Conservation (phyloP, 495 filamentous ascomycete species). For the Daldinia childiae region DNA sequence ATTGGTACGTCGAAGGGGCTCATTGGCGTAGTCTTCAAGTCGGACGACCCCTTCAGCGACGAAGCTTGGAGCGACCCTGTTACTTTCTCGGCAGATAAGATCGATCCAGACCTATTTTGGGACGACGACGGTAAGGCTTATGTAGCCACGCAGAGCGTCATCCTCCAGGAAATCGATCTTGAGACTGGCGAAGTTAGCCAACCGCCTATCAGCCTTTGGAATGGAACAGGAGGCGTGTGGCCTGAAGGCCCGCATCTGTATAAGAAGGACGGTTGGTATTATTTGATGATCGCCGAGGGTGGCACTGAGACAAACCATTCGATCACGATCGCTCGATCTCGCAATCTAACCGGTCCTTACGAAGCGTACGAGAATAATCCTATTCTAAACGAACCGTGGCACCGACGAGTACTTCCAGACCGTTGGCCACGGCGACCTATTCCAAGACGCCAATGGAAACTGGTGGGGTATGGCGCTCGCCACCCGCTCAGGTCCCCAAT, state of each 20-base stretch:
- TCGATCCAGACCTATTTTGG: conserved; percentile 59
- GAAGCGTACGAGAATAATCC: conserved; percentile 59
- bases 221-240: conserved; percentile 61
- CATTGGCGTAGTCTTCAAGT: conserved; percentile 45
- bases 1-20: conserved; percentile 36
- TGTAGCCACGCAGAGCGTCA: conserved; percentile 51
- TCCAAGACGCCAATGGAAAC: conserved; percentile 59
- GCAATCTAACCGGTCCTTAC: conserved; percentile 61
- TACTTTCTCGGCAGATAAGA: conserved; percentile 45
- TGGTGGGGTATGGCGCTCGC: conserved; percentile 66
- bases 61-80: conserved; percentile 53
- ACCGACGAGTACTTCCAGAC: conserved; percentile 60
- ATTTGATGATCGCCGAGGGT: conserved; percentile 73
- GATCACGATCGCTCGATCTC: conserved; percentile 59
- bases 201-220: conserved; percentile 58
- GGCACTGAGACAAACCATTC: conserved; percentile 63
- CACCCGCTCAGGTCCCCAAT: conserved; percentile 52
- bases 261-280: conserved; percentile 71
- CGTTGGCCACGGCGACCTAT: conserved; percentile 59
- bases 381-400: conserved; percentile 57
- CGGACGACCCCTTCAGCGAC: conserved; percentile 46
- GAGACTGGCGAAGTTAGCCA: conserved; percentile 52
- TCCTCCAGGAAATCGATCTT: conserved; percentile 56
- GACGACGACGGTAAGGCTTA: conserved; percentile 58
- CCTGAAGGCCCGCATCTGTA: conserved; percentile 74